A percentile compares a stretch with the other conserved stretches of the same genome.
Evolutionary conservation across 768 basidiomycete genomes (phyloP).

Genomic region (Udeniomyces megalosporus): DNA sequence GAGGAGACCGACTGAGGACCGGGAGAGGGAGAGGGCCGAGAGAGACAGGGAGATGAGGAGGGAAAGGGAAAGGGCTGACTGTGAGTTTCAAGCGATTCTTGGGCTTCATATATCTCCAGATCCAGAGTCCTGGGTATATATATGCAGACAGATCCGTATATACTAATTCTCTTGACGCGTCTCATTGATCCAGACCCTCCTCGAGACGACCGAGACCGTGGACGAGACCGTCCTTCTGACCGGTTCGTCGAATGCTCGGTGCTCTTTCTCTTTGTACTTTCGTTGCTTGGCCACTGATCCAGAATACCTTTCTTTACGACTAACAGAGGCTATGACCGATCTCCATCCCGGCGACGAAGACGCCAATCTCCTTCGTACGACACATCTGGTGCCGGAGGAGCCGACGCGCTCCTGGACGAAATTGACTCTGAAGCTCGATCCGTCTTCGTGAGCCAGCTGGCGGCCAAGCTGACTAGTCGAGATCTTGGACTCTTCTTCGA

Average conservation of each 20-base stretch:
- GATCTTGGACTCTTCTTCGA: slow-evolving; percentile 99
- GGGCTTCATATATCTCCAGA: no score
- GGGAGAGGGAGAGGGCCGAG: not conserved
- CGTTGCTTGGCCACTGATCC: not conserved
- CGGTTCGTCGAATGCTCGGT: no score
- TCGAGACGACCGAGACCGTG: slow-evolving; percentile 27
- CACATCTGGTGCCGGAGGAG: slow-evolving; percentile 34
- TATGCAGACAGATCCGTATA: no score
- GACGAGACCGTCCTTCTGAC: slow-evolving; percentile 17
- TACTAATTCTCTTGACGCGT: no score
- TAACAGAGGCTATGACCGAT: not conserved
- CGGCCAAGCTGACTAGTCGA: slow-evolving; percentile 86
- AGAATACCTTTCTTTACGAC: no score
- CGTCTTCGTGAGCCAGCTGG: slow-evolving; percentile 95
- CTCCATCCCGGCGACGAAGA: slow-evolving; percentile 11
- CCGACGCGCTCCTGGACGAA: slow-evolving; percentile 51
- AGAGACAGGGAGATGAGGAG: slow-evolving; percentile 5
- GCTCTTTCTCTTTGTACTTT: not conserved
- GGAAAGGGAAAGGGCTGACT: slow-evolving; percentile 21
- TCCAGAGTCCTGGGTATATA: no score
- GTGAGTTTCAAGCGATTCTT: slow-evolving; percentile 2
- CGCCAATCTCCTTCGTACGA: slow-evolving; percentile 31
- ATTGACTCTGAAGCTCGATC: slow-evolving; percentile 97
- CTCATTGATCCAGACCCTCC: not conserved
- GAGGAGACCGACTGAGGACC: not conserved